Base-by-base conservation (phyloP, 371 early-diverging fungal genomes). In the Apophysomyces trapeziformis region DNA sequence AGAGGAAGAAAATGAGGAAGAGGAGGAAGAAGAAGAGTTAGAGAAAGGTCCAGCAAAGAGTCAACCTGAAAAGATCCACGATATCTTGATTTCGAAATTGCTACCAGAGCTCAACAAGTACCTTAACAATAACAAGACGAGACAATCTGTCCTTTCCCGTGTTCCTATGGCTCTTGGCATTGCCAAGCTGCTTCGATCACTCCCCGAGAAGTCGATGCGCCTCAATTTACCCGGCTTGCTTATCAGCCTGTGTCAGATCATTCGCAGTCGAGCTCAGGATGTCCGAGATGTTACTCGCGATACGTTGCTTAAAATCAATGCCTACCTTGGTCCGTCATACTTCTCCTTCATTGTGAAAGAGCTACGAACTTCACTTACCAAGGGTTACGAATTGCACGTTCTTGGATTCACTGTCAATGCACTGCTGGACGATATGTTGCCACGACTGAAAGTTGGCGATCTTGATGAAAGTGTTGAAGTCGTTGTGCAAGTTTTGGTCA, bases 301-400 rank as follows among this genome's bases (percentile, higher is more conserved):
- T 32, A 95, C 96, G 0, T 74, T 99, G 14, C 75, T 91, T 61
- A 95, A 94, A 68, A 93, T 98, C 44, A 85, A 90, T 16, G 85
- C 85, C 45, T 88, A 93, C 72, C 79, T 98, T 14, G 98, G 98
- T 0, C 87, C 95, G 0, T 59, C 76, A 4, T 96, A 94, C 74
- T 87, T 99, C 58, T 84, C 83, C 4, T 97, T 95, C 73, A 87
- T 98, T 43, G 73, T 99, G 38, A 91, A 88, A 61, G 95, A 96
- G 73, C 85, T 99, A 57, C 77, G 82, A 50, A 80, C 89, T 12
- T 90, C 93, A 4, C 76, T 98, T 60, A 83, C 85, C 18, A 86
- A 92, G 14, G 99, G 99, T 44, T 94, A 93, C 65, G 93, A 95
- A 72, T 80, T 92, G 41, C 98, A 98, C 72, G 94, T 98, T 7